Percentiles rank a stretch among this genome's conserved stretches.
Evolutionary conservation across 768 basidiomycete species (phyloP).

Genomic region (Lactarius sp.): DNA sequence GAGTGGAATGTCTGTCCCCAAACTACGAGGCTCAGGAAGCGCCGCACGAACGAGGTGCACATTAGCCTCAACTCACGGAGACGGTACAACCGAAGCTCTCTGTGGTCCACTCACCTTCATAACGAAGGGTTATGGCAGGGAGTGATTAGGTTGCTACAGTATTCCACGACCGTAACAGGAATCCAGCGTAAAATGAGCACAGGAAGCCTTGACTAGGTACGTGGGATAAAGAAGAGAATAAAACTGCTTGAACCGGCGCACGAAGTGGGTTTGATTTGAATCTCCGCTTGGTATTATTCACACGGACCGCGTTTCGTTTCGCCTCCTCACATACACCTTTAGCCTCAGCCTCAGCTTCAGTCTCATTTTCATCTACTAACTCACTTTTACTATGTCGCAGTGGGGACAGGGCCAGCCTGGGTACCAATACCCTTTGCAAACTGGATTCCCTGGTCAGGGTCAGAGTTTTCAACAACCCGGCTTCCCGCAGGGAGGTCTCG

Average conservation of each 20-base stretch:
- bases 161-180: slow-evolving; percentile 75
- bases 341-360: background rate
- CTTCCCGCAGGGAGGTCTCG: slow-evolving; percentile 44
- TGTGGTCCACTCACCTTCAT: slow-evolving; percentile 48
- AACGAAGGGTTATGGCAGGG: slow-evolving; percentile 51
- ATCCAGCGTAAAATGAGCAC: slow-evolving; percentile 40
- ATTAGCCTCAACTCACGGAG: slow-evolving; percentile 56
- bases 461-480: slow-evolving; percentile 37
- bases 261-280: background rate
- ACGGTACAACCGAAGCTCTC: slow-evolving; percentile 41
- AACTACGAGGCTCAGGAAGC: slow-evolving; percentile 53
- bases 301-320: background rate
- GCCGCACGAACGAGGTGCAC: slow-evolving; percentile 29
- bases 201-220: slow-evolving; percentile 66
- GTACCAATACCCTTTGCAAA: slow-evolving; percentile 71
- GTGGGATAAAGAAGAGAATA: slow-evolving; percentile 31
- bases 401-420: slow-evolving; percentile 66
- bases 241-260: too few species aligned
- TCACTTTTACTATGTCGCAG: slow-evolving; percentile 58
- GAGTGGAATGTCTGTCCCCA: slow-evolving; percentile 51
- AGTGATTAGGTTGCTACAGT: slow-evolving; percentile 38
- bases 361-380: background rate
- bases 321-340: too few species aligned
- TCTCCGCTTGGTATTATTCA: slow-evolving; percentile 17
- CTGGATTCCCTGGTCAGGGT: slow-evolving; percentile 54